phyloP scores from a whole-genome alignment of 2,329 filamentous ascomycete genomes.

The Delphinella strobiligena region DNA sequence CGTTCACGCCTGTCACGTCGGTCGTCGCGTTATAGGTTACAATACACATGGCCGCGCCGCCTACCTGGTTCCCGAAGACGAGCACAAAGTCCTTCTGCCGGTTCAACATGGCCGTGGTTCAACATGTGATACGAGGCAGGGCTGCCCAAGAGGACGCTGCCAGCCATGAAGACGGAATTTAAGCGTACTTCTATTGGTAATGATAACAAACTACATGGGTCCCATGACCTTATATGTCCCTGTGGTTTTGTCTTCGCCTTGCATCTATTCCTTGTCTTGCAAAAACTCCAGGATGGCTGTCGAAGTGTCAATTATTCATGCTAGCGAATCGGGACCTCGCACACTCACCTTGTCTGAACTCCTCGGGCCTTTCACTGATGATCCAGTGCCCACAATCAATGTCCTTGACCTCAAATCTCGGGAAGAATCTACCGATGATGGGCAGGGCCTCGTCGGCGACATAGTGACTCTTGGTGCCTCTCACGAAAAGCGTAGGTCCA shows the following conservation, averaged over 20 bases:
- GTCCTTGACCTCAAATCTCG: slow-evolving; percentile 59
- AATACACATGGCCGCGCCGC: too few species aligned
- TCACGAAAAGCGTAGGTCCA: slow-evolving; percentile 68
- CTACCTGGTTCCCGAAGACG: too few species aligned
- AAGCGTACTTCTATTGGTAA: too few species aligned
- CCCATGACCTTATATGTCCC: neutral
- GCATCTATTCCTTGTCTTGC: slow-evolving; percentile 32
- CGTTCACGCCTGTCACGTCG: too few species aligned
- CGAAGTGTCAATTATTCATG: slow-evolving; percentile 8
- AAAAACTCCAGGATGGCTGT: slow-evolving; percentile 55
- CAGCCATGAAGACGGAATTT: too few species aligned
- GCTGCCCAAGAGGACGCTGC: too few species aligned
- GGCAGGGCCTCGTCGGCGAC: slow-evolving; percentile 70
- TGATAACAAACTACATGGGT: too few species aligned
- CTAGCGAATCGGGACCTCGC: slow-evolving; percentile 1
- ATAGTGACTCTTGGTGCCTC: slow-evolving; percentile 67
- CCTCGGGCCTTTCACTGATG: slow-evolving; percentile 75
- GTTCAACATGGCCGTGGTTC: too few species aligned
- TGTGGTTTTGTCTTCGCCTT: too few species aligned
- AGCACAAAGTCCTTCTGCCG: too few species aligned
- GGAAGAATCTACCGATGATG: slow-evolving; percentile 73
- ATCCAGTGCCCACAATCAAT: slow-evolving; percentile 78
- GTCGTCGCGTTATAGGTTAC: too few species aligned
- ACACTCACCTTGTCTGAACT: slow-evolving; percentile 58
- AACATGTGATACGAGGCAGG: too few species aligned